Evolutionary conservation across 352 stramenopile genomes (phyloP).

Genomic region (Globisporangium middletonii): DNA sequence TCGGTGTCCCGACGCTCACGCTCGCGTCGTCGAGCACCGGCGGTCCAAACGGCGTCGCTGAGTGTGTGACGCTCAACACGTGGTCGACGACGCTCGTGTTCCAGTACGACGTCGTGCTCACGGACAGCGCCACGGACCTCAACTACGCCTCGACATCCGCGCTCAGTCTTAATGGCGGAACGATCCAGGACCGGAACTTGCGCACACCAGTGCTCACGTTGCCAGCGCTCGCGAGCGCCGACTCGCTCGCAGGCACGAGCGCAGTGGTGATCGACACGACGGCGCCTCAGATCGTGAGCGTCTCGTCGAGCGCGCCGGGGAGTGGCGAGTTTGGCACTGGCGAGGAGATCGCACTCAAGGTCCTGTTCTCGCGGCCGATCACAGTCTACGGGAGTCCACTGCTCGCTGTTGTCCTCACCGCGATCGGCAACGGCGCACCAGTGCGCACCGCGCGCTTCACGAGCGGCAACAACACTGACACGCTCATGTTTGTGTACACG

Average conservation of each 20-base stretch:
- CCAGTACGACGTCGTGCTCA: conserved; percentile 56
- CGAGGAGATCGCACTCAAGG: conserved; percentile 49
- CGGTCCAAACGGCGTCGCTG: conserved; percentile 37
- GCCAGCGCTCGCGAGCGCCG: conserved; percentile 28
- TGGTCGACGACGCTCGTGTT: conserved; percentile 62
- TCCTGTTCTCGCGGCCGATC: conserved; percentile 59
- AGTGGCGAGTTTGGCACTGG: conserved; percentile 66
- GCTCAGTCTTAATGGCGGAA: conserved; percentile 42
- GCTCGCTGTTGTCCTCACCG: conserved; percentile 36
- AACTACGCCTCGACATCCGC: conserved; percentile 58
- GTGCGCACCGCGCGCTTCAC: conserved; percentile 36
- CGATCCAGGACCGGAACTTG: conserved; percentile 64
- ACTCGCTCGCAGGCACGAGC: conserved; percentile 45
- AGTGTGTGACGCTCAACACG: conserved; percentile 45
- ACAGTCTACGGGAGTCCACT: conserved; percentile 57
- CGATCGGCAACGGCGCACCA: conserved; percentile 28
- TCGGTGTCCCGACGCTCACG: conserved; percentile 44
- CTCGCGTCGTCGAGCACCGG: conserved; percentile 33
- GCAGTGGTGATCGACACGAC: conserved; percentile 67
- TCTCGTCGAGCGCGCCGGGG: conserved; percentile 41
- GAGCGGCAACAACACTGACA: conserved; percentile 65
- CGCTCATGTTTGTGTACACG: conserved; percentile 62
- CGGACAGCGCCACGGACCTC: conserved; percentile 43
- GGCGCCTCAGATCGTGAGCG: conserved; percentile 43
- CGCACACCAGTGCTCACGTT: conserved; percentile 50